Conservation (phyloP, 129 eudicot genomes). For the Flaveria linearis region DNA sequence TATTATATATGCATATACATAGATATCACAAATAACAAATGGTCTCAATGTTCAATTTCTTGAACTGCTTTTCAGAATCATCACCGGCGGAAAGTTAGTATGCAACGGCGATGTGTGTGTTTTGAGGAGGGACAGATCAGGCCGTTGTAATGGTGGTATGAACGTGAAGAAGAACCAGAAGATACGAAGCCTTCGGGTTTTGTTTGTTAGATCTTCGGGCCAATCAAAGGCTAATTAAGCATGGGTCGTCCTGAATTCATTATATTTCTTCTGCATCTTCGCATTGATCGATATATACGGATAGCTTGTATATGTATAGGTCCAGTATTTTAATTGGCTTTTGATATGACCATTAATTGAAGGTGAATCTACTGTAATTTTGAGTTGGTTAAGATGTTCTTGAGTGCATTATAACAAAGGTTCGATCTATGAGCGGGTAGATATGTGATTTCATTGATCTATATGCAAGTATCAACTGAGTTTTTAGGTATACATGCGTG, state of each 20-base stretch:
- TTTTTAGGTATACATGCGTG: too few relatives aligned
- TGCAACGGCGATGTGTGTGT: constrained; percentile 42
- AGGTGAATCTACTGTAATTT: not conserved
- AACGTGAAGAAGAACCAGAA: constrained; percentile 15
- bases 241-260: not conserved
- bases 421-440: too few relatives aligned
- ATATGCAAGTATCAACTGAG: too few relatives aligned
- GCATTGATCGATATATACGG: not conserved
- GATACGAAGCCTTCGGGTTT: constrained; percentile 32
- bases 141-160: constrained; percentile 5
- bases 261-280: not conserved
- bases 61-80: constrained; percentile 34
- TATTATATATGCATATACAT: not conserved
- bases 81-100: constrained; percentile 30
- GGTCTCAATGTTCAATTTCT: constrained; percentile 34
- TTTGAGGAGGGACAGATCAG: constrained; percentile 26
- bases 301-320: not conserved
- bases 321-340: not conserved
- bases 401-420: too few relatives aligned
- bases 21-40: not conserved
- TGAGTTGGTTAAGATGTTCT: too few relatives aligned
- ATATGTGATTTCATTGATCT: too few relatives aligned
- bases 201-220: constrained; percentile 18
- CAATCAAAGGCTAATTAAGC: constrained; percentile 17
- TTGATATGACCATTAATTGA: not conserved